Evolutionary conservation across 1,139 yeast species (phyloP).

Genomic region (Taphrina flavorubra): DNA sequence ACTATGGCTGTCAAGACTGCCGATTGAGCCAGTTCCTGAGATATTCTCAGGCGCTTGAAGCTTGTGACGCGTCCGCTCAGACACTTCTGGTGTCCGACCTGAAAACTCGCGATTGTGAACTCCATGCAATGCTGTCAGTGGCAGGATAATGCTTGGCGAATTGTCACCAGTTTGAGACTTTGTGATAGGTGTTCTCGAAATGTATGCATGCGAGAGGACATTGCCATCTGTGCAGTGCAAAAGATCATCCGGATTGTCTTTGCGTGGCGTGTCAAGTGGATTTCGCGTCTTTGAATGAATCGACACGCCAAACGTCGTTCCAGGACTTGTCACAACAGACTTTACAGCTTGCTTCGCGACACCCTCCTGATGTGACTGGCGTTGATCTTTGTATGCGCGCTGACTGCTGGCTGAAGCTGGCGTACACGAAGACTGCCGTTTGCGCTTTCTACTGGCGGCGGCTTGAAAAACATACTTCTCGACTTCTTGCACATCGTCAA

Average conservation of each 20-base stretch:
- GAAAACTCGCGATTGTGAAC: not conserved
- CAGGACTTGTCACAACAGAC: not conserved
- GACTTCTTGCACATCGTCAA: not conserved
- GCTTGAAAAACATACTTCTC: slow-evolving; percentile 3
- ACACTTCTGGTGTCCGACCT: not conserved
- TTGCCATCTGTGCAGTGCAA: not conserved
- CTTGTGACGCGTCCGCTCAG: not conserved
- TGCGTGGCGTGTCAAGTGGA: not conserved
- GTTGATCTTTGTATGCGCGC: not conserved
- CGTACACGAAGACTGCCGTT: not conserved
- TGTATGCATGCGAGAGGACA: not conserved
- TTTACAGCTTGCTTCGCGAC: not conserved
- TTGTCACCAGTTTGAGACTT: not conserved
- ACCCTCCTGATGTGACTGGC: not conserved
- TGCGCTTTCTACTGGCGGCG: slow-evolving; percentile 3
- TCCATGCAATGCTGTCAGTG: not conserved
- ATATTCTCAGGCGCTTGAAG: too few relatives aligned
- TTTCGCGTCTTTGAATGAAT: not conserved
- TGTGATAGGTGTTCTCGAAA: not conserved
- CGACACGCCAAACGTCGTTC: not conserved
- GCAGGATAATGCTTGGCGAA: not conserved
- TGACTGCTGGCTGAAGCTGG: not conserved
- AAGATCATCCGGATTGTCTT: not conserved
- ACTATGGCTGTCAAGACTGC: too few relatives aligned
- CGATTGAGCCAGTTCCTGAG: too few relatives aligned